phyloP scores from a whole-genome alignment of 139 green algal genomes.

The Tetradesmus obliquus region DNA sequence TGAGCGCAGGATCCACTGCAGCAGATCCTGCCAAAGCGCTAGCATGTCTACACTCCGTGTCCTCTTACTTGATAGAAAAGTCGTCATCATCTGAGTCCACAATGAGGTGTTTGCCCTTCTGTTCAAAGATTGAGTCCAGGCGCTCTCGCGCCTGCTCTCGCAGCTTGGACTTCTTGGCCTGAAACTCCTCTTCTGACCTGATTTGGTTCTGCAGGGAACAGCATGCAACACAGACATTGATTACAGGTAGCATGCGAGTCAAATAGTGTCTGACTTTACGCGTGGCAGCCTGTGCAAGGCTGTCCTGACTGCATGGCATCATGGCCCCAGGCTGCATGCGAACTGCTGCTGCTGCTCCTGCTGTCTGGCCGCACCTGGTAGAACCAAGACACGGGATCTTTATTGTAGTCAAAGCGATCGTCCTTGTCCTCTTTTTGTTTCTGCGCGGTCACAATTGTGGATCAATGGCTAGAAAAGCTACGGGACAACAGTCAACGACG shows the following conservation, averaged over 20 bases:
- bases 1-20: too few relatives aligned
- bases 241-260: background rate
- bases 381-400: constrained; percentile 46
- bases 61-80: constrained; percentile 35
- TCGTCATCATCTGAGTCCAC: constrained; percentile 55
- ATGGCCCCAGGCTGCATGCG: background rate
- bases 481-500: background rate
- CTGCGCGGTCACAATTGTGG: background rate
- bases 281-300: background rate
- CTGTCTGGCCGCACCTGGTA: background rate
- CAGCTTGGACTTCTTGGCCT: constrained; percentile 53
- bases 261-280: background rate
- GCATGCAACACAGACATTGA: background rate
- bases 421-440: constrained; percentile 5
- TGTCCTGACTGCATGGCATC: background rate
- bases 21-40: too few relatives aligned
- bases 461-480: background rate
- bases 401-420: constrained; percentile 49
- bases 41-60: too few relatives aligned
- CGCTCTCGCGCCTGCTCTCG: constrained; percentile 45
- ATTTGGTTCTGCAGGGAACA: constrained; percentile 56
- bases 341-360: background rate
- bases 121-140: constrained; percentile 39
- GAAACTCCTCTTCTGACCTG: constrained; percentile 59
- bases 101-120: constrained; percentile 48